Evolutionary conservation across 306 rosid genomes (phyloP).

Genomic region (Acacia confusa): DNA sequence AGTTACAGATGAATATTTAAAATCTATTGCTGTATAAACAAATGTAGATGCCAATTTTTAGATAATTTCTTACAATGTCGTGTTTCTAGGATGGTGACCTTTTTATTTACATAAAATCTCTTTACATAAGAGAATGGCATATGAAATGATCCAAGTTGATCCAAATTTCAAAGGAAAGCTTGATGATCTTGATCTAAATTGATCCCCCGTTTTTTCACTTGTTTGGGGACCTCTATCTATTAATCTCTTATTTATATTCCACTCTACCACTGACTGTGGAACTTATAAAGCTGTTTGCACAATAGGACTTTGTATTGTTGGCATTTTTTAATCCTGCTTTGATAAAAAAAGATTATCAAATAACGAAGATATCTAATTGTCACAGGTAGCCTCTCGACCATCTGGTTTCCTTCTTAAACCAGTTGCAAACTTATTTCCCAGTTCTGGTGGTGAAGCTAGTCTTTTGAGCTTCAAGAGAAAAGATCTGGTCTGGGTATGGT

Average conservation of each 20-base stretch:
- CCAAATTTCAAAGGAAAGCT: background rate
- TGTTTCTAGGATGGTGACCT: background rate
- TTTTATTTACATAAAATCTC: background rate
- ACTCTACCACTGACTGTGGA: constrained; percentile 11
- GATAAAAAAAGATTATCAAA: constrained; percentile 19
- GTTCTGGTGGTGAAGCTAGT: constrained; percentile 71
- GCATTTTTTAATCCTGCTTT: constrained; percentile 16
- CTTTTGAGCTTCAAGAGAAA: constrained; percentile 92
- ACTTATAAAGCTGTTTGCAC: background rate
- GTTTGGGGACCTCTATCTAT: background rate
- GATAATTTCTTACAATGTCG: background rate
- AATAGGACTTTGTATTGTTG: background rate
- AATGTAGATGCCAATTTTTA: background rate
- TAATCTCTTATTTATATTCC: background rate
- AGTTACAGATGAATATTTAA: background rate
- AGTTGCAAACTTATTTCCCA: constrained; percentile 72
- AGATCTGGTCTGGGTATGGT: constrained; percentile 77
- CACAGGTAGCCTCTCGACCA: constrained; percentile 86
- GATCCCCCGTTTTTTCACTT: constrained; percentile 18
- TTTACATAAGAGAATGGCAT: background rate
- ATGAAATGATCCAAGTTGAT: background rate
- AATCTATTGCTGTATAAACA: background rate
- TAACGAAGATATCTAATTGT: constrained; percentile 35
- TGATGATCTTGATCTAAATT: background rate
- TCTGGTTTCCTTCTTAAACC: constrained; percentile 88